A percentile compares a stretch with the other conserved stretches of the same genome.
phyloP scores from a whole-genome alignment of 2,329 filamentous ascomycete species.

The Alternaria infectoria region DNA sequence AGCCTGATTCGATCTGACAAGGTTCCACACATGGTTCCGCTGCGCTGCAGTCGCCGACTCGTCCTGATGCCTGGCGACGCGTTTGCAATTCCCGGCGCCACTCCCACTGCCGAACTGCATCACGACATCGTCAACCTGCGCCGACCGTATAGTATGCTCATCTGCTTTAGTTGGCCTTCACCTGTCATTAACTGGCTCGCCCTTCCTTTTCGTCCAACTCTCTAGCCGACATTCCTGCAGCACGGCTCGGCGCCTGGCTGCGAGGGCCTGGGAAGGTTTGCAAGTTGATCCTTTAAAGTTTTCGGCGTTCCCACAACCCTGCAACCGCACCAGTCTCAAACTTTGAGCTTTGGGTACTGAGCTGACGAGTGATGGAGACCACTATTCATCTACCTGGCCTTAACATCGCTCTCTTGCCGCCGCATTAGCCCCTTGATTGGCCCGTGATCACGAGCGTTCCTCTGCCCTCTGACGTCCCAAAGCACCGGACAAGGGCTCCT shows the following conservation, averaged over 20 bases:
- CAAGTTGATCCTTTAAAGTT: constrained; percentile 43
- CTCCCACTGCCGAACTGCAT: constrained; percentile 22
- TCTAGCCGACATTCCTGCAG: constrained; percentile 22
- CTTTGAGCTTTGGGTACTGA: constrained; percentile 38
- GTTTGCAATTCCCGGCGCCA: constrained; percentile 20
- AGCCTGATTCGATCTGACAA: constrained; percentile 46
- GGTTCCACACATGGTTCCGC: constrained; percentile 27
- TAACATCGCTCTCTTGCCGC: constrained; percentile 25
- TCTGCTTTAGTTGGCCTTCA: constrained; percentile 7
- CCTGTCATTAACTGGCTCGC: constrained; percentile 12
- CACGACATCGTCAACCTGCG: constrained; percentile 13
- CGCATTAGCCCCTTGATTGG: constrained; percentile 30
- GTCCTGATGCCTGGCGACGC: constrained; percentile 15
- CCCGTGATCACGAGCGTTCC: constrained; percentile 15
- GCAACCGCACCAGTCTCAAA: constrained; percentile 48
- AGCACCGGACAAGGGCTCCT: constrained; percentile 33
- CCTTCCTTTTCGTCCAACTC: constrained; percentile 15
- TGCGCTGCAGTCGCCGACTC: constrained; percentile 17
- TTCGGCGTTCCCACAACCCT: constrained; percentile 44
- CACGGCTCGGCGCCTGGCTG: constrained; percentile 34
- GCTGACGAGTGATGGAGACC: constrained; percentile 31
- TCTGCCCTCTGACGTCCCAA: constrained; percentile 34
- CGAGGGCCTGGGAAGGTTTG: constrained; percentile 38
- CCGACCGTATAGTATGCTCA: constrained; percentile 1
- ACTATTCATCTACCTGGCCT: constrained; percentile 41